Base-by-base conservation (phyloP, 2,329 filamentous ascomycete species). In the Aspergillus piperis region DNA sequence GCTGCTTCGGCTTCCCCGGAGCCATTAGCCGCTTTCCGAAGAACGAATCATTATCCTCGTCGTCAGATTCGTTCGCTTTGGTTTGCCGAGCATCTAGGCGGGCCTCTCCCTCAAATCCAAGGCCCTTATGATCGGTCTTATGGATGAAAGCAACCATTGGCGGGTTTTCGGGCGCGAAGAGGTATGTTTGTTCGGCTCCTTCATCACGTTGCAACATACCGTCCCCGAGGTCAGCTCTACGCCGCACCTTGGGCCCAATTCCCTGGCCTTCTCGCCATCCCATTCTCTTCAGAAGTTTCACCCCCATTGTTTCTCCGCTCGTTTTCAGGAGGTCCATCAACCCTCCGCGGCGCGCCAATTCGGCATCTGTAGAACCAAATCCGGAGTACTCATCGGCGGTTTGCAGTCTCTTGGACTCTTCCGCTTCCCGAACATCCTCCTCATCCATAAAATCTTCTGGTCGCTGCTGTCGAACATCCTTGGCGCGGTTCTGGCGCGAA, bases 381-480 rank as follows among this genome's bases (percentile, higher is more conserved):
- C 90, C 91, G 0, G 90, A 85, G 74, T 95, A 97, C 0, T 84
- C 84, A 56, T 87, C 83, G 0, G 86, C 83, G 0, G 90, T 96
- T 68, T 94, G 85, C 36, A 97, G 78, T 62, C 85, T 85, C 69
- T 88, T 86, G 2, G 89, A 83, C 75, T 96, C 92, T 60, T 90
- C 91, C 0, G 89, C 90, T 73, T 96, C 92, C 6, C 90, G 90
- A 36, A 96, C 81, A 75, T 99, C 95, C 74, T 99, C 95, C 44
- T 96, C 94, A 70, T 99, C 95, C 95, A 99, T 99, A 69, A 93
- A 98, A 72, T 98, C 93, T 75, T 98, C 92, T 0, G 88, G 86
- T 51, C 88, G 86, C 71, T 90, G 87, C 52, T 73, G 69, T 58
- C 85, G 82, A n/a, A 81, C 82, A 79, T 90, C 85, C 71, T 90